Percentiles rank a stretch among this genome's conserved stretches.
Conservation (phyloP, 140 eudicot genomes). For the Erigeron philadelphicus region DNA sequence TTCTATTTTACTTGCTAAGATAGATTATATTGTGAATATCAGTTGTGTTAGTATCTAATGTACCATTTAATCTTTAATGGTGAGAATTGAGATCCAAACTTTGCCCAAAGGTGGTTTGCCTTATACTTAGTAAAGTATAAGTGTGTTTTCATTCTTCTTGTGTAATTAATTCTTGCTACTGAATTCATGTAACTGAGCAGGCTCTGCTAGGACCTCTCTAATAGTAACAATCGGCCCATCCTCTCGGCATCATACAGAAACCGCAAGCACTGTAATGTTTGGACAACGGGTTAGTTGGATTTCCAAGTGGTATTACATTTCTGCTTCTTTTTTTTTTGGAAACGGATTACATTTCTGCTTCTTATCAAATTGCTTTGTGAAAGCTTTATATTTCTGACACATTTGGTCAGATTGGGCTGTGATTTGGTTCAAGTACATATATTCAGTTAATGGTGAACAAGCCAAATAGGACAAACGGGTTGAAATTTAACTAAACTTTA, state of each 20-base stretch:
- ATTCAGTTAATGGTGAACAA: not conserved
- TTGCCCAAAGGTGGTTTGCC: not conserved
- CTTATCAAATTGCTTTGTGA: not conserved
- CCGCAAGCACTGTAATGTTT: conserved; percentile 87
- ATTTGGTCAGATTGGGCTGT: not conserved
- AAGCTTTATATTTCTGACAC: not conserved
- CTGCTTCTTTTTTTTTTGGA: not conserved
- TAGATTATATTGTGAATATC: conserved; percentile 19
- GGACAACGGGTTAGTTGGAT: conserved; percentile 74
- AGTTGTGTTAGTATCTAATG: not conserved
- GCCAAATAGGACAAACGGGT: conserved; percentile 6
- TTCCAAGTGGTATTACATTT: conserved; percentile 16
- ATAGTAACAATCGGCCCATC: conserved; percentile 84
- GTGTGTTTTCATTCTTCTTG: not conserved
- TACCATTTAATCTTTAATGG: not conserved
- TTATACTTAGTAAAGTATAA: not conserved
- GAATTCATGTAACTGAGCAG: conserved; percentile 38
- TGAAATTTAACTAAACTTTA: conserved; percentile 6
- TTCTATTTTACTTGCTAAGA: conserved; percentile 14
- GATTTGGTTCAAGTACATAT: conserved; percentile 7
- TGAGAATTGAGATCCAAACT: not conserved
- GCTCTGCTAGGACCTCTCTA: conserved; percentile 88
- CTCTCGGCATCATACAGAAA: conserved; percentile 73
- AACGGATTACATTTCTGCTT: not conserved
- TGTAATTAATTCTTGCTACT: conserved; percentile 21